Percentiles rank a stretch among this genome's conserved stretches.
Evolutionary conservation across 1,139 yeast genomes (phyloP).

Genomic region (Candida albicans): DNA sequence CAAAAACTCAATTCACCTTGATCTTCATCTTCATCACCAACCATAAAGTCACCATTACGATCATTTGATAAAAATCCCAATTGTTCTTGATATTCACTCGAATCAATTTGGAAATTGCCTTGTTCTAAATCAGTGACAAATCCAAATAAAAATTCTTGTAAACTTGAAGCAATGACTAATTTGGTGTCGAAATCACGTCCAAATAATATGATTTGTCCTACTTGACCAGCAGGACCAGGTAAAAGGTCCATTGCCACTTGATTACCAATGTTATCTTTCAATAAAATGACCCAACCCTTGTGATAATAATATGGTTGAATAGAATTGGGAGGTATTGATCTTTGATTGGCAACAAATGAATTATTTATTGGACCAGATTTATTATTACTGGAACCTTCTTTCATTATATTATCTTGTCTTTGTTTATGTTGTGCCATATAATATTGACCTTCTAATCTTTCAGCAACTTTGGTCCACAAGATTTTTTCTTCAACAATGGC

Average conservation of each 20-base stretch:
- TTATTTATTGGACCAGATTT: conserved; percentile 16
- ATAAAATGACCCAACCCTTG: conserved; percentile 61
- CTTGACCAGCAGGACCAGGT: conserved; percentile 59
- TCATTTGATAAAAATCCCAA: conserved; percentile 32
- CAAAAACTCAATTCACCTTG: conserved; percentile 42
- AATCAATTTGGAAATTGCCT: conserved; percentile 54
- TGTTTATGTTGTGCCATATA: conserved; percentile 33
- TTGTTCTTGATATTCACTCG: conserved; percentile 32
- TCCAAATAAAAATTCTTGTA: conserved; percentile 54
- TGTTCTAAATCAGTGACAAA: conserved; percentile 52
- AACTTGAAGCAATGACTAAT: conserved; percentile 55
- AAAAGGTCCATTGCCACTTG: conserved; percentile 62
- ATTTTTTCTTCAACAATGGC: conserved; percentile 67
- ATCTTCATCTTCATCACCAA: conserved; percentile 51
- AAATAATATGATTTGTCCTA: conserved; percentile 64
- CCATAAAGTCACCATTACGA: conserved; percentile 48
- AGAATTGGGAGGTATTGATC: conserved; percentile 57
- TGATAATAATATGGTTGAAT: conserved; percentile 57
- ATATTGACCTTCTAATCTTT: conserved; percentile 46
- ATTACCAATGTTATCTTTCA: conserved; percentile 59
- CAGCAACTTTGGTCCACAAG: conserved; percentile 72
- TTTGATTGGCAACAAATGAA: conserved; percentile 49
- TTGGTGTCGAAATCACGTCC: conserved; percentile 68
- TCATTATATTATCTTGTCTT: conserved; percentile 17
- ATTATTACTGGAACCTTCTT: conserved; percentile 13